phyloP scores from a whole-genome alignment of 805 yeast species.

The Candida insectorum region DNA sequence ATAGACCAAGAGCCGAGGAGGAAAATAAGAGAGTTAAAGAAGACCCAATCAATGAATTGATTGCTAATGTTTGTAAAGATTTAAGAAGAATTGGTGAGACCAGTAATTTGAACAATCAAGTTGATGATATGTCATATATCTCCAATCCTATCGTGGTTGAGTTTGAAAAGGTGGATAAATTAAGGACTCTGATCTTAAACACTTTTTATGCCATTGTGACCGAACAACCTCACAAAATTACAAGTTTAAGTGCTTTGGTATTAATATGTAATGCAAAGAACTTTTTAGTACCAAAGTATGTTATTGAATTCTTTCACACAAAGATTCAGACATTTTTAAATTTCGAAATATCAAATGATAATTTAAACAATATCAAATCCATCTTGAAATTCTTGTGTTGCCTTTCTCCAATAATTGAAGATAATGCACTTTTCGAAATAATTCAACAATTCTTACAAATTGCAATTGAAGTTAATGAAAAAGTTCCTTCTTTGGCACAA shows the following conservation, averaged over 20 bases:
- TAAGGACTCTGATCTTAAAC: conserved; percentile 55
- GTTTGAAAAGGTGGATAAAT: conserved; percentile 58
- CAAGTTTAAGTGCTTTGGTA: conserved; percentile 65
- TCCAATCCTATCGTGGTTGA: conserved; percentile 64
- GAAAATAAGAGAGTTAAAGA: conserved; percentile 36
- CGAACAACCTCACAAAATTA: conserved; percentile 91
- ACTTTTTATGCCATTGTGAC: conserved; percentile 65
- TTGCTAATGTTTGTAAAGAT: conserved; percentile 43
- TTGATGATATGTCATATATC: conserved; percentile 59
- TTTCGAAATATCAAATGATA: conserved; percentile 41
- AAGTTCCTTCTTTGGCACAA: conserved; percentile 54
- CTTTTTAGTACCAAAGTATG: conserved; percentile 62
- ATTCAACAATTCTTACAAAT: conserved; percentile 51
- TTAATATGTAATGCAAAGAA: conserved; percentile 63
- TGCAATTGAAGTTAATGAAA: conserved; percentile 45
- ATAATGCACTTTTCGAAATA: conserved; percentile 35
- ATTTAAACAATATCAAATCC: conserved; percentile 70
- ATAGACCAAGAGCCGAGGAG: conserved; percentile 20
- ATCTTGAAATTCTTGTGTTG: conserved; percentile 67
- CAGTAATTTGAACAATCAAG: conserved; percentile 33
- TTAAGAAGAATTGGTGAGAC: conserved; percentile 43
- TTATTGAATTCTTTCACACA: conserved; percentile 66
- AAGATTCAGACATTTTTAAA: conserved; percentile 57
- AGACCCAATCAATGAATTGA: conserved; percentile 40
- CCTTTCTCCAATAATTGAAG: conserved; percentile 60